Evolutionary conservation across 352 stramenopile genomes (phyloP).

Genomic region (Phytophthora sp.): DNA sequence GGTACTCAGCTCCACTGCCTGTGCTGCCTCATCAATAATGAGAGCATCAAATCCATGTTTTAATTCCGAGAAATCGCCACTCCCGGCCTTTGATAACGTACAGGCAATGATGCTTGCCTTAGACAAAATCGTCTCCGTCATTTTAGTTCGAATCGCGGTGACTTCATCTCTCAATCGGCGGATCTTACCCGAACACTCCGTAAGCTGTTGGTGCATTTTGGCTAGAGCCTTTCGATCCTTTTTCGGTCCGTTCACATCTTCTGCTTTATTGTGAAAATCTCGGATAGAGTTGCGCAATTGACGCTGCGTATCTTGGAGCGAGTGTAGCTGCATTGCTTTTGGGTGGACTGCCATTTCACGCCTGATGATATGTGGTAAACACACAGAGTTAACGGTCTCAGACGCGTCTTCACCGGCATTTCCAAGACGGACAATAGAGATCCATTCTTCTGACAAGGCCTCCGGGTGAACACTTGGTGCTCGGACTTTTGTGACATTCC

Average conservation of each 20-base stretch:
- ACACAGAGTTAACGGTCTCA: conserved; percentile 75
- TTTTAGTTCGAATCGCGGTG: conserved; percentile 71
- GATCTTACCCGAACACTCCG: conserved; percentile 79
- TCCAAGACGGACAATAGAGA: conserved; percentile 85
- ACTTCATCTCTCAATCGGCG: conserved; percentile 83
- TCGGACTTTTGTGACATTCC: conserved; percentile 58
- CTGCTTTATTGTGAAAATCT: conserved; percentile 76
- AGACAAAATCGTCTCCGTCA: conserved; percentile 75
- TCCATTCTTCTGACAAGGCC: conserved; percentile 41
- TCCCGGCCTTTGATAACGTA: conserved; percentile 86
- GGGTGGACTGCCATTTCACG: conserved; percentile 82
- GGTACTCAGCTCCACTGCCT: conserved; percentile 96
- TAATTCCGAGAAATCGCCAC: conserved; percentile 65
- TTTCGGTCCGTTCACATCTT: conserved; percentile 34
- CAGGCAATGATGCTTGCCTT: conserved; percentile 89
- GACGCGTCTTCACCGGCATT: conserved; percentile 80
- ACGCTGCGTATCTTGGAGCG: conserved; percentile 68
- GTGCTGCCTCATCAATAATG: conserved; percentile 98
- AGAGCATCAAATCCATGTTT: conserved; percentile 94
- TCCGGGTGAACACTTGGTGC: conserved; percentile 76
- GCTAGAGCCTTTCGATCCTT: conserved; percentile 67
- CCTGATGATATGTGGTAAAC: conserved; percentile 84
- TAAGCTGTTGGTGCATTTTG: conserved; percentile 77
- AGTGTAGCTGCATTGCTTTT: conserved; percentile 71
- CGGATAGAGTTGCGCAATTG: conserved; percentile 70